Conservation (phyloP, 768 basidiomycete species). For the Hericium erinaceus region DNA sequence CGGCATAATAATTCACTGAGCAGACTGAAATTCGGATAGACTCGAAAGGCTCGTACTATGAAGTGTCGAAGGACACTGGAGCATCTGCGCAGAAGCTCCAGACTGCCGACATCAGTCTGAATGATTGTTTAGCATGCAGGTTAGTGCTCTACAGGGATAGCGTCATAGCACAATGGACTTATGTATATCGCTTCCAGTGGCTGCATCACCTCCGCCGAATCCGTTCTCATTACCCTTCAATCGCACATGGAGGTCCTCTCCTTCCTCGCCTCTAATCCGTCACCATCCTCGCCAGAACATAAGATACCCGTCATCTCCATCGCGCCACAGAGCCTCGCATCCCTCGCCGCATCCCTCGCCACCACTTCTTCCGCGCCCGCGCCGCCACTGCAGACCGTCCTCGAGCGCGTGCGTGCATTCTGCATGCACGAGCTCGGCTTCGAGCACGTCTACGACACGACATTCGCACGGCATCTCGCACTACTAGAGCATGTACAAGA, state of each 20-base stretch:
- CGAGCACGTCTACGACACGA: constrained; percentile 85
- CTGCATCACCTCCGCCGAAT: constrained; percentile 98
- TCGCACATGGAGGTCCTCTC: constrained; percentile 88
- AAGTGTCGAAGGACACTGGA: constrained; percentile 40
- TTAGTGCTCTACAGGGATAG: too few species aligned
- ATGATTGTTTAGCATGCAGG: constrained; percentile 98
- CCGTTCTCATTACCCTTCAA: constrained; percentile 91
- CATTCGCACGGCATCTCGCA: constrained; percentile 84
- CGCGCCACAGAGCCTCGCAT: constrained; percentile 80
- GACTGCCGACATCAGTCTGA: constrained; percentile 92
- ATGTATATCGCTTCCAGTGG: constrained; percentile 43
- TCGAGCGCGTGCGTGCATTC: constrained; percentile 66
- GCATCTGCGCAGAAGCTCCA: constrained; percentile 53
- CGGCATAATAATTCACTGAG: constrained; percentile 23
- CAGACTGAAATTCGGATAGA: constrained; percentile 94
- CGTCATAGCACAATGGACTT: constrained; percentile 2
- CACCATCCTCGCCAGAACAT: constrained; percentile 27
- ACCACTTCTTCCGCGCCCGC: constrained; percentile 31
- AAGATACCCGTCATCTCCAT: constrained; percentile 74
- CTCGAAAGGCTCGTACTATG: constrained; percentile 77
- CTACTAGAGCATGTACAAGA: constrained; percentile 76
- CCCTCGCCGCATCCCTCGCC: constrained; percentile 57
- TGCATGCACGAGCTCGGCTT: constrained; percentile 62
- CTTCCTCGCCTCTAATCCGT: constrained; percentile 55
- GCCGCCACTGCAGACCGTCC: constrained; percentile 46